Evolutionary conservation across 2,329 filamentous ascomycete species (phyloP).

Genomic region (Paecilomyces niveus): DNA sequence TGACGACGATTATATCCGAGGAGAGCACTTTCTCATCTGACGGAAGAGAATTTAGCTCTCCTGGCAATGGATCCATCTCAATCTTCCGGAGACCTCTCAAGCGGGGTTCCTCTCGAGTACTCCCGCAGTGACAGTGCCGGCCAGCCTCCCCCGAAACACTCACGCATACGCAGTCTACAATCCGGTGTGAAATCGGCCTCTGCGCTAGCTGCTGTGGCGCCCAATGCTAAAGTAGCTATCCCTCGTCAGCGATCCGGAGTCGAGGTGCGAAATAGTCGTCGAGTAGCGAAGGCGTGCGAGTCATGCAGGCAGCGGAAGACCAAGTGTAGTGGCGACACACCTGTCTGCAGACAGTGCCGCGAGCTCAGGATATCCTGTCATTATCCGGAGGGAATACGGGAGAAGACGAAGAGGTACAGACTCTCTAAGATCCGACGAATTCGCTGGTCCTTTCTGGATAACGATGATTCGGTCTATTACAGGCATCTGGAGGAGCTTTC

Average conservation of each 20-base stretch:
- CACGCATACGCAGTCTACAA: not conserved
- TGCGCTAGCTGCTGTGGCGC: not conserved
- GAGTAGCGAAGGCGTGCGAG: slow-evolving; percentile 33
- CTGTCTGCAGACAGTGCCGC: slow-evolving; percentile 33
- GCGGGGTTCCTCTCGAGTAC: not conserved
- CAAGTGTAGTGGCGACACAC: slow-evolving; percentile 38
- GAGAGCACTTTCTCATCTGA: not conserved
- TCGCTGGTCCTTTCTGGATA: not conserved
- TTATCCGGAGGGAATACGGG: slow-evolving; percentile 33
- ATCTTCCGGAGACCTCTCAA: not conserved
- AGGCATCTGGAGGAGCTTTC: slow-evolving; percentile 29
- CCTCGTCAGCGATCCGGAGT: slow-evolving; percentile 16
- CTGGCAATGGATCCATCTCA: not conserved
- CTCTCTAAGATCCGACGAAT: not conserved
- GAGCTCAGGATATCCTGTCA: slow-evolving; percentile 30
- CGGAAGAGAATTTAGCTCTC: not conserved
- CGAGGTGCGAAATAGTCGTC: slow-evolving; percentile 15
- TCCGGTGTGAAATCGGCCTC: not conserved
- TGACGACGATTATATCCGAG: too few relatives aligned
- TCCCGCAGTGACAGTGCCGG: not conserved
- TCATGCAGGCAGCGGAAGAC: slow-evolving; percentile 36
- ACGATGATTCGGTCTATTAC: slow-evolving; percentile 2
- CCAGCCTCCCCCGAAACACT: not conserved
- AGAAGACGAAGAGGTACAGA: slow-evolving; percentile 28
- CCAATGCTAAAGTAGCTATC: slow-evolving; percentile 24